Evolutionary conservation across 371 early-diverging fungal species (phyloP).

Genomic region (Circinella umbellata): DNA sequence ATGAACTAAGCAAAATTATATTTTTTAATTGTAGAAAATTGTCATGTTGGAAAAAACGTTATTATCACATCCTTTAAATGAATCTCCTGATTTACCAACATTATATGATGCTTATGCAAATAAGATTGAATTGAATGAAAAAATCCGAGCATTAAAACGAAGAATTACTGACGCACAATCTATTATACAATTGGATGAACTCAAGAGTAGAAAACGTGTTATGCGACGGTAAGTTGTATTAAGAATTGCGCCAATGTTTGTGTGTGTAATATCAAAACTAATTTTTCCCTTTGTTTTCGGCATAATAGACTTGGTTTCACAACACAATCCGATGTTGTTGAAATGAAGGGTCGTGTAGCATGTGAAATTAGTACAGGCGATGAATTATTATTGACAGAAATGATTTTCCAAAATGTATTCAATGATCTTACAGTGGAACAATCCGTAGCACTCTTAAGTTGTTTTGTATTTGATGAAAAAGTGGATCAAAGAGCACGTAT

Average conservation of each 20-base stretch:
- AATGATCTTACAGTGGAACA: constrained; percentile 92
- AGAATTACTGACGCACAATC: constrained; percentile 79
- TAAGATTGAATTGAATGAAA: constrained; percentile 62
- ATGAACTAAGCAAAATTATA: too few relatives aligned
- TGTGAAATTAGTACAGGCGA: constrained; percentile 99
- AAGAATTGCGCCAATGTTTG: too few relatives aligned
- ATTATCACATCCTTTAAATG: constrained; percentile 60
- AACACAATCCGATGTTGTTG: constrained; percentile 83
- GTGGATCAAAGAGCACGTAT: constrained; percentile 47
- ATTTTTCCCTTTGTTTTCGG: not conserved
- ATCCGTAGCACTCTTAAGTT: constrained; percentile 90
- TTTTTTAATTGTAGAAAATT: constrained; percentile 57
- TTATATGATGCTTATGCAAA: constrained; percentile 67
- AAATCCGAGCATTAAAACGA: constrained; percentile 70
- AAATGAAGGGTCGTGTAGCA: constrained; percentile 98
- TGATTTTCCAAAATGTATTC: constrained; percentile 99
- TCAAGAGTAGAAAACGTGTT: constrained; percentile 89
- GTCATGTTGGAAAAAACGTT: constrained; percentile 72
- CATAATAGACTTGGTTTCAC: constrained; percentile 80
- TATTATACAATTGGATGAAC: constrained; percentile 92
- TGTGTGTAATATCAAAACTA: too few relatives aligned
- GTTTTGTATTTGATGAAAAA: constrained; percentile 95
- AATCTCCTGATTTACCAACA: constrained; percentile 56
- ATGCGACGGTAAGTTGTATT: constrained; percentile 63
- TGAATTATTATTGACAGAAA: constrained; percentile 97